Evolutionary conservation across 1,284 basidiomycete species (phyloP).

Genomic region (Leccinum angustisporum): DNA sequence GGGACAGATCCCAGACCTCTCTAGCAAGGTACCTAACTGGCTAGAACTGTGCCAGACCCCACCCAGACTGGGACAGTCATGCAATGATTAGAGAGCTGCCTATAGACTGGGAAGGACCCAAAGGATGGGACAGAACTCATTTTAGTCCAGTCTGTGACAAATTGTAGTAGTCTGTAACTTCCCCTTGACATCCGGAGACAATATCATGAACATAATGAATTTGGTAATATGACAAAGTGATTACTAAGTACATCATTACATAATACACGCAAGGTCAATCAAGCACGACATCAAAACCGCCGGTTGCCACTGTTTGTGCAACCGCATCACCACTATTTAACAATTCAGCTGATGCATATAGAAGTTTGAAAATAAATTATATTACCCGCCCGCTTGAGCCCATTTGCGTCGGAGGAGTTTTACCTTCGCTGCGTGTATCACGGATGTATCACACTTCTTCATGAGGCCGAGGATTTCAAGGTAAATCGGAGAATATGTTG

Average conservation of each 20-base stretch:
- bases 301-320: not conserved
- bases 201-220: not conserved
- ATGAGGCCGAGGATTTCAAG: not conserved
- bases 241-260: no score
- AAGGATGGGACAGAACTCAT: not conserved
- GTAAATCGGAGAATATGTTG: not conserved
- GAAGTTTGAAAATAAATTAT: not conserved
- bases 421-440: not conserved
- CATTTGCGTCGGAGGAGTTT: not conserved
- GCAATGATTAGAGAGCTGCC: no score
- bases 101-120: no score
- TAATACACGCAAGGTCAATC: not conserved
- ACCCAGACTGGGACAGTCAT: not conserved
- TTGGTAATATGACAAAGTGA: not conserved
- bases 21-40: not conserved
- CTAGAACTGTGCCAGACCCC: not conserved
- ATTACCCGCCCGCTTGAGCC: not conserved
- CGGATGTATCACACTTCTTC: not conserved
- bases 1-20: not conserved
- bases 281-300: not conserved
- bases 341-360: not conserved
- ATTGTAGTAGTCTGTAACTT: not conserved
- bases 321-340: not conserved
- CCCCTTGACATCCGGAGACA: no score
- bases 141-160: not conserved